A percentile compares a stretch with the other conserved stretches of the same genome.
phyloP scores from a whole-genome alignment of 345 rosid species.

The Pistacia atlantica region DNA sequence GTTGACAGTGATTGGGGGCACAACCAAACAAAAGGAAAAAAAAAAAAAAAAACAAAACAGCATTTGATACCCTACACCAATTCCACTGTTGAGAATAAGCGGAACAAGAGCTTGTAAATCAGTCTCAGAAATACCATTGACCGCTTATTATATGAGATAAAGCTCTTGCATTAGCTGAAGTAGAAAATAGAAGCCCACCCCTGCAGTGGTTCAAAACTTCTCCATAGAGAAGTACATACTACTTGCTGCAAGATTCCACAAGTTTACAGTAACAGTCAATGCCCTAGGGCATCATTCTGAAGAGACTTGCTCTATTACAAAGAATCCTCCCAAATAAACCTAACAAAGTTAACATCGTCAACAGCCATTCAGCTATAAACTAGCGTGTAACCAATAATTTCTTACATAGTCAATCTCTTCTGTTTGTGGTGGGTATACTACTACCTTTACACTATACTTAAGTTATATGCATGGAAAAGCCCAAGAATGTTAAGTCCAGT shows the following conservation, averaged over 20 bases:
- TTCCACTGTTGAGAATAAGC: not conserved
- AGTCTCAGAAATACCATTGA: not conserved
- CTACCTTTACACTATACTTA: not conserved
- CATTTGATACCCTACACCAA: not conserved
- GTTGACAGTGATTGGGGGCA: not conserved
- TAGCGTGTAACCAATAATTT: not conserved
- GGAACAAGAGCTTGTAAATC: not conserved
- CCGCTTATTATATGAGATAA: not conserved
- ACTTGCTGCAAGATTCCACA: constrained; percentile 2
- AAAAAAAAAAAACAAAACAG: not conserved
- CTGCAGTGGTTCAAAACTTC: not conserved
- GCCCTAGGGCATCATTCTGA: not conserved
- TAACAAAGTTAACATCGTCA: not conserved
- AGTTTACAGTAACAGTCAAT: constrained; percentile 1
- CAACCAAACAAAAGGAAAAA: not conserved
- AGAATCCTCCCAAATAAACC: not conserved
- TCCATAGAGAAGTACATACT: not conserved
- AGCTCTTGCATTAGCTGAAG: not conserved
- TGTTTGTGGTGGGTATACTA: not conserved
- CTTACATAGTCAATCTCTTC: not conserved
- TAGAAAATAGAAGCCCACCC: not conserved
- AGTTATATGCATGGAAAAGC: not conserved
- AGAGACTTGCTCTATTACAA: not conserved
- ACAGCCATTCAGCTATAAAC: not conserved
- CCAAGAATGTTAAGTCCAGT: not conserved